Evolutionary conservation across 441 rosid genomes (phyloP), one percentile per base, ranked within the genome.

Genomic region (Corymbia calophylla): DNA sequence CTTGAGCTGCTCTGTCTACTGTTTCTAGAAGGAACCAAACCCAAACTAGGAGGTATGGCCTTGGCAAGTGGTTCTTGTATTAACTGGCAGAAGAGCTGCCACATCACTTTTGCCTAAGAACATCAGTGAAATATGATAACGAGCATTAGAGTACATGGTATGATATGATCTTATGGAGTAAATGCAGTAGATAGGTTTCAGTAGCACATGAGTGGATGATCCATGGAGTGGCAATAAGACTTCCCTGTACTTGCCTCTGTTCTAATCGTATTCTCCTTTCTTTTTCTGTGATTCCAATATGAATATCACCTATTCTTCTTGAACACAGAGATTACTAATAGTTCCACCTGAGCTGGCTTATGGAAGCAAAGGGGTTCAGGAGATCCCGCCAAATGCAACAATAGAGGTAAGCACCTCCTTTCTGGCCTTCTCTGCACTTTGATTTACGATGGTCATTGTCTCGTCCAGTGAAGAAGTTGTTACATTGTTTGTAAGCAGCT

Each of bases 311-410:
- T 54, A 27, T 25, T 39, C 29, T 87, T 60, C 55, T 14, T 87
- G 35, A 35, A 85, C 18, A 90, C 94, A 97, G 97, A 96, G 98
- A 70, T 87, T 97, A 91, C 94, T 97, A 85, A 94, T 96, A 82
- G 97, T 95, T 90, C 98, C 99, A 89, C 98, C 98, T 0, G 95
- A 97, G 92, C 95, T 98, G 53, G 98, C 98, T 51, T 95, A 97
- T 70, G 97, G 98, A 86, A 96, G 92, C 89, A 96, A 95, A 92
- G 97, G 97, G 54, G 96, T 95, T 51, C 97, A 94, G 90, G 97
- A 95, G 92, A 95, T 95, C 87, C 96, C 97, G 90, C 97, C 96
- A 64, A 94, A 95, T 91, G 97, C 96, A 88, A 95, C 97, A 35
- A 95, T 95, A 39, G 97, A 94, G 96, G 97, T 95, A 91, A 90